Base-by-base conservation (phyloP, 306 rosid genomes). In the Benincasa hispida region DNA sequence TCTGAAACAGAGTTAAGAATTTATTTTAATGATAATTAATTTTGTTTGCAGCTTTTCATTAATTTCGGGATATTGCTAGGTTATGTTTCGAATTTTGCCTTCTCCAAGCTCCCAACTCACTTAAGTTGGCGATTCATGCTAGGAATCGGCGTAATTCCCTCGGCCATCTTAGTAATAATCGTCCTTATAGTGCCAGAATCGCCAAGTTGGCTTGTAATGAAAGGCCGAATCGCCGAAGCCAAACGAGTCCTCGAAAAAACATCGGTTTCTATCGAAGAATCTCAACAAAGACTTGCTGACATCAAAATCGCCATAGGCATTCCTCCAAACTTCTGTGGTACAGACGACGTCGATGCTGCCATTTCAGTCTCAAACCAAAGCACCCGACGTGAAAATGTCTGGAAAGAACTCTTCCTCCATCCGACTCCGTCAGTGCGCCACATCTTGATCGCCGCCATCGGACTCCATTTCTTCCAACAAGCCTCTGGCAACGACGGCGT, bases 161-260 rank as follows among this genome's bases (percentile, higher is more conserved):
- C 98, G 0, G 57, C 87, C 0, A 2, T 88, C 35, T 75, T 93
- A 2, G 83, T 80, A 5, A 1, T 88, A 0, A 87, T 87, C 19
- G 96, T 91, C 4, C 22, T 93, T 32, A 88, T 87, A 68, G 88
- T 93, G 93, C 96, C 98, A 0, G 98, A 93, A 75, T 93, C 97
- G 0, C 98, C 98, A 1, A 81, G 97, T 0, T 93, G 98, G 98
- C 90, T 93, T 0, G 88, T 93, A 8, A 89, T 93, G 96, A 84
- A 80, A 28, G 98, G 98, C 3, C 90, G 91, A 19, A 82, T 93
- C 2, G 92, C 86, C 0, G 96, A 91, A 0, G 96, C 97, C 3
- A 86, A 0, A n/a, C 75, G 35, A 50, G 93, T 90, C 47, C 93
- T 93, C 0, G 77, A 88, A 79, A 86, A 77, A 83, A 90, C 90